Base-by-base conservation (phyloP, 75 land plant species). In the Pseudotsuga menziesii region DNA sequence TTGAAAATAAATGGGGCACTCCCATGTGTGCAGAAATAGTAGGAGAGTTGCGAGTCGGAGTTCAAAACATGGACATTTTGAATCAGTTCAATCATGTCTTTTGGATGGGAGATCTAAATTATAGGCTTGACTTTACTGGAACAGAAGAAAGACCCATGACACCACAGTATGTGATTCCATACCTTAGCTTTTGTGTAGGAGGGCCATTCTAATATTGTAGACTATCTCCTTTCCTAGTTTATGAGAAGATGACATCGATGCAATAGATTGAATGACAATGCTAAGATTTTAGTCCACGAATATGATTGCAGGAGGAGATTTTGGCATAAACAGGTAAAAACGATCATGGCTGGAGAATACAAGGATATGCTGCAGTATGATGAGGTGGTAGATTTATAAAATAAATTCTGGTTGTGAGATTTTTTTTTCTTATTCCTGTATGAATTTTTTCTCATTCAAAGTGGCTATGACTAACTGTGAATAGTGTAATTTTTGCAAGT, bases 51-150 rank as follows among this genome's bases (percentile, higher is more conserved):
- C 83, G 72, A 27, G 84, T 83, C 0, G 83, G 85, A 36, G 16
- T 58, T 6, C 78, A 76, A 81, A 64, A 57, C 23, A 82, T 84
- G 78, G 86, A 84, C 56, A 54, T 84, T 26, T 63, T 84, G 58
- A 84, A 75, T 70, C 83, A 84, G 60, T 84, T 82, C 41, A 85
- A 84, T 61, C 86, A 84, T 55, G 85, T 84, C 5, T 84, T 84
- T 71, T 84, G 86, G 86, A 79, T 75, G 80, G 80, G 80, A 36
- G 80, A 79, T 56, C 72, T 86, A 56, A 86, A 86, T 61, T 86
- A 86, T 57, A 76, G 88, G 12, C 86, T 86, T 39, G 86, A 86
- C 74, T 83, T 83, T 80, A 76, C 74, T 56, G 36, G 20, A 52
- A 56, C 48, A 17, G 82, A 83, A 20, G 82, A 72, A 35, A 76